These are phyloP conservation scores for Amanita phalloides DNA, from an alignment of 768 basidiomycete genomes.

Conservation along the genomic window DNA sequence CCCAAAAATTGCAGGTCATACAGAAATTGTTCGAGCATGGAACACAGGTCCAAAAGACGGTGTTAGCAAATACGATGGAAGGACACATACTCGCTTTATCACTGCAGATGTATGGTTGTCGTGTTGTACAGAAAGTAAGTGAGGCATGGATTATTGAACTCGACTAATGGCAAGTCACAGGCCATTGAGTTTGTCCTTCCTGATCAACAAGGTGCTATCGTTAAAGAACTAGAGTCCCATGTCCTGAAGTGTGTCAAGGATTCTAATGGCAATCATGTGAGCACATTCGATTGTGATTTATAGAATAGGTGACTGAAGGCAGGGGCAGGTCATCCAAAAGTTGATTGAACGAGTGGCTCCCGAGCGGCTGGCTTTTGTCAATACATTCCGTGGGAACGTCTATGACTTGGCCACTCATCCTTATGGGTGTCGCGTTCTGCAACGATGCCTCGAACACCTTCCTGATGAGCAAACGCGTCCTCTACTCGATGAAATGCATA, in stretches of 20 bases:
- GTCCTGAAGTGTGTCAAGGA: constrained; percentile 84
- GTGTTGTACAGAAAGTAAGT: constrained; percentile 84
- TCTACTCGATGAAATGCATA: constrained; percentile 77
- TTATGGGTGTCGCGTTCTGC: constrained; percentile 91
- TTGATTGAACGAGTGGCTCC: constrained; percentile 72
- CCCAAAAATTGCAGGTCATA: constrained; percentile 48
- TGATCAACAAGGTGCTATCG: constrained; percentile 67
- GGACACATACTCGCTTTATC: constrained; percentile 68
- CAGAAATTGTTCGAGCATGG: constrained; percentile 92
- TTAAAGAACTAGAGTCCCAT: constrained; percentile 70
- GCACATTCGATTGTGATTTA: constrained; percentile 10
- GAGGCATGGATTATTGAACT: neutral
- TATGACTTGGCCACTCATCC: constrained; percentile 78
- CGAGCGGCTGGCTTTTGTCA: constrained; percentile 68
- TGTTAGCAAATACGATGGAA: constrained; percentile 65
- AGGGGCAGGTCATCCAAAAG: constrained; percentile 73
- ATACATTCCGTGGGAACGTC: constrained; percentile 67
- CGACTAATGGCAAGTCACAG: constrained; percentile 23
- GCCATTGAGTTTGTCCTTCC: constrained; percentile 74
- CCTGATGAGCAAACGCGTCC: constrained; percentile 55
- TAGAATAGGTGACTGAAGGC: constrained; percentile 1
- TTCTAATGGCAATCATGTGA: constrained; percentile 89
- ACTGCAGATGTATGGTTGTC: constrained; percentile 91
- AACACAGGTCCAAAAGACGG: constrained; percentile 59
- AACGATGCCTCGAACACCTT: constrained; percentile 83